phyloP scores from a whole-genome alignment of 176 grass and related monocot species.

The Phyllostachys edulis region DNA sequence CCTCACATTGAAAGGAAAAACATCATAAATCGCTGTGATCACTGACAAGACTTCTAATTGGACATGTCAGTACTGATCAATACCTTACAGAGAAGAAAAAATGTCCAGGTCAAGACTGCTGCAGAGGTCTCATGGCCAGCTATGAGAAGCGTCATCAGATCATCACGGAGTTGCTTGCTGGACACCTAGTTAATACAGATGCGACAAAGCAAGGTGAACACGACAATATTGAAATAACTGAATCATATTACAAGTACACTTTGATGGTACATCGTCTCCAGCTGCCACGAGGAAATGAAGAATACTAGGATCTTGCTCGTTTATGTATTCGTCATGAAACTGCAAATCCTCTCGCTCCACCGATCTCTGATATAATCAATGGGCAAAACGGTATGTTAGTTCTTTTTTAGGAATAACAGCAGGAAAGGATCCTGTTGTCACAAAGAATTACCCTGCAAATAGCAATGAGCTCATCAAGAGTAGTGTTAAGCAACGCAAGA shows the following conservation, averaged over 20 bases:
- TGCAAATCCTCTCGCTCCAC: conserved; percentile 92
- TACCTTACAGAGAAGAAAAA: conserved; percentile 91
- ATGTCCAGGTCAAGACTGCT: conserved; percentile 97
- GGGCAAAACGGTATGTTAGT: no score
- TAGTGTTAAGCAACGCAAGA: conserved; percentile 73
- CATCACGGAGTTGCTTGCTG: conserved; percentile 94
- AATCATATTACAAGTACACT: not conserved
- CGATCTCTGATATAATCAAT: conserved; percentile 54
- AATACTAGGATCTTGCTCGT: conserved; percentile 97
- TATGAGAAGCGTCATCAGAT: conserved; percentile 96
- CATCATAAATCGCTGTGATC: no score
- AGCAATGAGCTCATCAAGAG: conserved; percentile 73
- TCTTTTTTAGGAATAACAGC: conserved; percentile 2
- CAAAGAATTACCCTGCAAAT: conserved; percentile 73
- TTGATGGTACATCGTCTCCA: conserved; percentile 76
- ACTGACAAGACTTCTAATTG: no score
- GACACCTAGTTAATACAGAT: conserved; percentile 60
- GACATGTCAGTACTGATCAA: not conserved
- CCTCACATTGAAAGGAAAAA: no score
- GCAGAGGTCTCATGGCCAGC: conserved; percentile 97
- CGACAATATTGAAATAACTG: not conserved
- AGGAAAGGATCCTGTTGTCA: not conserved
- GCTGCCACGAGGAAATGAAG: conserved; percentile 95
- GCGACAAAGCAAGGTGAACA: conserved; percentile 23
- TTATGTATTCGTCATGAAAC: conserved; percentile 98